Conservation (phyloP, 2,329 filamentous ascomycete species). For the Venturia effusa region DNA sequence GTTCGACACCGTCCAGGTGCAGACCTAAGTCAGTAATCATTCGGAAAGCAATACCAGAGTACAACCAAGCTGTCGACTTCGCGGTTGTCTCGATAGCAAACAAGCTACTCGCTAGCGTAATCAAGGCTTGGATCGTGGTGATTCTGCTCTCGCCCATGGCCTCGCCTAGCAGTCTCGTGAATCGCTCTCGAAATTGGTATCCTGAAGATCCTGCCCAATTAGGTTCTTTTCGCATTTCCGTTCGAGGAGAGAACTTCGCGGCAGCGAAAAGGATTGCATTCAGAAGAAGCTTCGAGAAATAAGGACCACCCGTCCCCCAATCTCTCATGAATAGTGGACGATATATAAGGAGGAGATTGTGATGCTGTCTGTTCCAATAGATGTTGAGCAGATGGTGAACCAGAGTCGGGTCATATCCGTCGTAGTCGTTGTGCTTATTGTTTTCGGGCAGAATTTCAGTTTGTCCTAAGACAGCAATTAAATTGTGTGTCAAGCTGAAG, state of each 20-base stretch:
- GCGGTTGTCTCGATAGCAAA: constrained; percentile 11
- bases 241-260: constrained; percentile 32
- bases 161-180: constrained; percentile 33
- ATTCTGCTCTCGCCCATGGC: constrained; percentile 36
- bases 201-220: constrained; percentile 35
- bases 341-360: constrained; percentile 36
- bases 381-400: constrained; percentile 13
- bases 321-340: constrained; percentile 29
- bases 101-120: constrained; percentile 10
- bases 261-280: constrained; percentile 40
- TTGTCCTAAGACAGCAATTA: constrained; percentile 1
- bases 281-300: constrained; percentile 43
- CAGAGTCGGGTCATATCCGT: constrained; percentile 11
- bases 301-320: constrained; percentile 39
- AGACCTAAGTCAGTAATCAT: constrained; percentile 33
- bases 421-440: constrained; percentile 9
- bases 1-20: constrained; percentile 22
- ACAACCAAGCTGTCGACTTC: constrained; percentile 28
- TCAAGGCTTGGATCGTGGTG: constrained; percentile 39
- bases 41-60: constrained; percentile 29
- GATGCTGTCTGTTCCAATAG: constrained; percentile 39
- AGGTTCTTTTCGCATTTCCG: constrained; percentile 33
- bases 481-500: background rate
- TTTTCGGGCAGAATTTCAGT: constrained; percentile 5
- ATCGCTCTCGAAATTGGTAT: constrained; percentile 24